Evolutionary conservation across 2,329 filamentous ascomycete species (phyloP).

Genomic region (Aurifilum marmelostoma): DNA sequence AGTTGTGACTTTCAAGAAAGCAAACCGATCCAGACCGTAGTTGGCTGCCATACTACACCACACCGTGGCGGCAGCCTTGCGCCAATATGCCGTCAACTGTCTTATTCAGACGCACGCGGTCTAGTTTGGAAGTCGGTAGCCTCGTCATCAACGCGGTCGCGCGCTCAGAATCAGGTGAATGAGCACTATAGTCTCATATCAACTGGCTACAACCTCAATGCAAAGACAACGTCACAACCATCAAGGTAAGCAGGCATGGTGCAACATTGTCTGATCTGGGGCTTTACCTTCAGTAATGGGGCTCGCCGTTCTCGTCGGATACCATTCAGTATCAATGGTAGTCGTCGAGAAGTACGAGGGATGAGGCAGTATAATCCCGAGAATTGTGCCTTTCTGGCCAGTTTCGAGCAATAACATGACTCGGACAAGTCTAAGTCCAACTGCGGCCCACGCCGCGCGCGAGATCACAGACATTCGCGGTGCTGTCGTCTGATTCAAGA

Average conservation of each 20-base stretch:
- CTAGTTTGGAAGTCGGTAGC: slow-evolving; percentile 14
- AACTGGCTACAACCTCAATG: not conserved
- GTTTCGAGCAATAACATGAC: no score
- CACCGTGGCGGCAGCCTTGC: slow-evolving; percentile 2
- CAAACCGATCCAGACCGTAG: not conserved
- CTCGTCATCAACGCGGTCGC: slow-evolving; percentile 3
- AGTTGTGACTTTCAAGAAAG: no score
- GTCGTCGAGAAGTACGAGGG: no score
- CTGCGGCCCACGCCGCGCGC: not conserved
- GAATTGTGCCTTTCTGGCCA: no score
- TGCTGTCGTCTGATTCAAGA: not conserved
- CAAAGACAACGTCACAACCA: no score
- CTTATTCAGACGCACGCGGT: not conserved
- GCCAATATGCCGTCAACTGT: not conserved
- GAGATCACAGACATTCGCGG: not conserved
- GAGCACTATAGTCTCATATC: not conserved
- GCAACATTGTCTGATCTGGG: not conserved
- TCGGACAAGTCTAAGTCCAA: not conserved
- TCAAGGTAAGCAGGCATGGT: not conserved
- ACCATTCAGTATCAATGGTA: not conserved
- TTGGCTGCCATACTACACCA: not conserved
- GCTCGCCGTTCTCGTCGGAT: no score
- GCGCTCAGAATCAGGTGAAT: not conserved
- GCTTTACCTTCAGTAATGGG: not conserved
- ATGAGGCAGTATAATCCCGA: no score